Base-by-base conservation (phyloP, 2,329 filamentous ascomycete genomes). In the Myriosclerotinia duriaeana region DNA sequence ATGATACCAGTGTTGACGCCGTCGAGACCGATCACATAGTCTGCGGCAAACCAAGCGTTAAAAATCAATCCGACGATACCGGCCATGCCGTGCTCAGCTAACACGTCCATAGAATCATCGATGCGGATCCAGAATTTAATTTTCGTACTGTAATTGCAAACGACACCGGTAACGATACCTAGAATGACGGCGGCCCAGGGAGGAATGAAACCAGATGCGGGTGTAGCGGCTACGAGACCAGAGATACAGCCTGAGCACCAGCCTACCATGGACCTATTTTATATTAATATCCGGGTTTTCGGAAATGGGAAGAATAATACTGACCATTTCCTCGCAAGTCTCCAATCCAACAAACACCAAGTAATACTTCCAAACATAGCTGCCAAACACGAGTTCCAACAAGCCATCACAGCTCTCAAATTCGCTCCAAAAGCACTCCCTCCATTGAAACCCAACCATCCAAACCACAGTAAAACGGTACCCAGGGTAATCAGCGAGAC, bases 371-470 rank as follows among this genome's bases (percentile, higher is more conserved):
- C 94, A 75, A 97, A 96, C 82, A 93, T 92, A 77, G 92, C 94
- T 48, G 75, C 70, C 61, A 76, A 68, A 82, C 95, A 97, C 68
- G 91, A 92, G 85, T 98, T 98, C 94, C 93, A 99, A 87, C 92
- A 97, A 65, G 95, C 94, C 88, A 97, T 96, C 71, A 90, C 89
- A 65, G 95, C 95, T 72, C 95, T 91, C 64, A 98, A 85, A 82
- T 97, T 97, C 72, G 93, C 92, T 73, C 94, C 93, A 73, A 97
- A 97, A 50, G 94, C 83, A 34, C 93, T 97, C 71, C 95, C 95
- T 74, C 94, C 95, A 84, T 99, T 99, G 87, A 99, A 99, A 65
- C 93, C 95, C 71, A 99, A 84, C 95, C 95, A 99, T 76, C 95
- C 95, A 76, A 98, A 98, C 93, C 93, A 98, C 66, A 99, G 92